Conservation (phyloP, 2,329 filamentous ascomycete genomes). For the Paracoccidioides brasiliensis region DNA sequence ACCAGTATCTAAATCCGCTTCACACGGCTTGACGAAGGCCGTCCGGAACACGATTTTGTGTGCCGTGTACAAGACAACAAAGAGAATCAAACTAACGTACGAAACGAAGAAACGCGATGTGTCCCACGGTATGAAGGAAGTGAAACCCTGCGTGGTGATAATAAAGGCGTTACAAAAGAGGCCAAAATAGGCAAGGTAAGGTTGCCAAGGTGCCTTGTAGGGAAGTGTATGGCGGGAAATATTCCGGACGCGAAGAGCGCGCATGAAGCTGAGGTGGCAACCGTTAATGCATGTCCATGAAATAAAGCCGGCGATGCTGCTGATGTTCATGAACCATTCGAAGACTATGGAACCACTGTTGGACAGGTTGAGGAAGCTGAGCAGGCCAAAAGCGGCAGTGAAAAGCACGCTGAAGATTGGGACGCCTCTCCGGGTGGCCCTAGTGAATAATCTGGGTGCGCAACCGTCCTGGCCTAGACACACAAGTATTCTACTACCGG, state of each 20-base stretch:
- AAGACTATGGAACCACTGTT: conserved; percentile 50
- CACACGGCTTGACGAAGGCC: conserved; percentile 24
- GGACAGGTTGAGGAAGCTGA: conserved; percentile 58
- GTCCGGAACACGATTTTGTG: conserved; percentile 41
- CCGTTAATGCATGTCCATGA: conserved; percentile 28
- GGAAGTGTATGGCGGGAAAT: conserved; percentile 47
- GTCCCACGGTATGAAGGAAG: conserved; percentile 51
- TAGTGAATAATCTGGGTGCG: conserved; percentile 32
- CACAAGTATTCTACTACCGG: conserved; percentile 53
- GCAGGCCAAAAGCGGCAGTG: conserved; percentile 43
- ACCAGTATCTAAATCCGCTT: conserved; percentile 34
- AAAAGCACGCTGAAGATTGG: conserved; percentile 34
- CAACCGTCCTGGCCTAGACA: conserved; percentile 43
- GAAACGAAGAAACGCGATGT: conserved; percentile 49
- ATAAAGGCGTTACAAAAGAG: conserved; percentile 53
- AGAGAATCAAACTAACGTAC: conserved; percentile 53
- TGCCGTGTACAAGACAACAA: conserved; percentile 44
- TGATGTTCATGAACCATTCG: conserved; percentile 25
- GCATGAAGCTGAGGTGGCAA: conserved; percentile 54
- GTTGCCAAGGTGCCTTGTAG: conserved; percentile 50
- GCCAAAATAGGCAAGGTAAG: conserved; percentile 52
- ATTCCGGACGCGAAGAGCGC: conserved; percentile 43
- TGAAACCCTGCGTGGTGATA: conserved; percentile 56
- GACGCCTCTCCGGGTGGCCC: conserved; percentile 30
- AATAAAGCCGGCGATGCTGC: conserved; percentile 25